Conservation (phyloP, 352 stramenopile species). For the Phytophthora podocarpi region DNA sequence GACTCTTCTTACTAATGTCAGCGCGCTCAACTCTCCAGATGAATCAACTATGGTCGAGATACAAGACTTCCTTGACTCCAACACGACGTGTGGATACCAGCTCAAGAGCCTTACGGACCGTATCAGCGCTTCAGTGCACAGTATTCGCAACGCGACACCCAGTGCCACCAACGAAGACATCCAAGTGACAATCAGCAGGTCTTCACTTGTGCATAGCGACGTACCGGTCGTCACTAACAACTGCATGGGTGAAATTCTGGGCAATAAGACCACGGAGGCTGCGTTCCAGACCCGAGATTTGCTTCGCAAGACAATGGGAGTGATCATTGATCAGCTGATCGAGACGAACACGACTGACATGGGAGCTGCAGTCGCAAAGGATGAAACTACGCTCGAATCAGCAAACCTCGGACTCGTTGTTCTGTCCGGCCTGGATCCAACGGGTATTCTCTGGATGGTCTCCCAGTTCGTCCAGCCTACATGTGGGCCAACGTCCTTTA, state of each 20-base stretch:
- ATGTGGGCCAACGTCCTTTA: conserved; percentile 52
- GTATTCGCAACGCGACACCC: conserved; percentile 26
- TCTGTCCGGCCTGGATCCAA: conserved; percentile 52
- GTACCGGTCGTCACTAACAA: conserved; percentile 29
- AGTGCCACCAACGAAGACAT: conserved; percentile 21
- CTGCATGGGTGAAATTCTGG: conserved; percentile 29
- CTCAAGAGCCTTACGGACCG: conserved; percentile 20
- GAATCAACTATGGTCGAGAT: conserved; percentile 20
- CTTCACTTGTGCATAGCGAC: conserved; percentile 15
- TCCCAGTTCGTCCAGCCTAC: conserved; percentile 65
- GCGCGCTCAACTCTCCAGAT: conserved; percentile 20
- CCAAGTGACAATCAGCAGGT: conserved; percentile 25
- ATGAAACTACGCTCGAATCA: conserved; percentile 44
- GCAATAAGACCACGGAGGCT: conserved; percentile 22
- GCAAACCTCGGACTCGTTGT: conserved; percentile 47
- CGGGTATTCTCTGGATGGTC: conserved; percentile 44
- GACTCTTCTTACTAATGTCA: conserved; percentile 23
- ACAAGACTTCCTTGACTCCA: conserved; percentile 27
- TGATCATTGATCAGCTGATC: conserved; percentile 55
- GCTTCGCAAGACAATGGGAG: conserved; percentile 29
- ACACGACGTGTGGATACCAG: conserved; percentile 24
- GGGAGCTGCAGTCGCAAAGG: conserved; percentile 33
- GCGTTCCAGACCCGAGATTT: conserved; percentile 24
- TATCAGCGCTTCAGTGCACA: conserved; percentile 9
- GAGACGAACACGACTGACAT: conserved; percentile 29